phyloP scores from a whole-genome alignment of 805 yeast species.

The Wickerhamiella siamensis region DNA sequence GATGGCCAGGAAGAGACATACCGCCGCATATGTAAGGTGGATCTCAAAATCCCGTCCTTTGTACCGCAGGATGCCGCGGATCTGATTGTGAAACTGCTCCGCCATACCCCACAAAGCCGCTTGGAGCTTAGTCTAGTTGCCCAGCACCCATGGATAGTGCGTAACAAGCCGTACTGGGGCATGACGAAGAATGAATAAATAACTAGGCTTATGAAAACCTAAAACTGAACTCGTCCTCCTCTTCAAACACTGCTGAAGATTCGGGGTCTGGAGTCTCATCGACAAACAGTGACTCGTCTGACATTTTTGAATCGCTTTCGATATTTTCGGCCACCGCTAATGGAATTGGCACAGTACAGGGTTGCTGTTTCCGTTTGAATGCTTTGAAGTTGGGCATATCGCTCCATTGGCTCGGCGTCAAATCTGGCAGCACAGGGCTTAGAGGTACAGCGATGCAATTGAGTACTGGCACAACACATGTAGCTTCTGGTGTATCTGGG shows the following conservation, averaged over 20 bases:
- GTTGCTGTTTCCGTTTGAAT: conserved; percentile 8
- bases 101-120: conserved; percentile 56
- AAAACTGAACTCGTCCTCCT: conserved; percentile 19
- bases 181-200: conserved; percentile 2
- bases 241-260: background rate
- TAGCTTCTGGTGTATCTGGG: background rate
- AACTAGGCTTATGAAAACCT: conserved; percentile 11
- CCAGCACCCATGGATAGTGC: conserved; percentile 72
- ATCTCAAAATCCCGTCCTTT: conserved; percentile 54
- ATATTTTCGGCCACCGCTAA: no score
- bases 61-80: conserved; percentile 66
- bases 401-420: background rate
- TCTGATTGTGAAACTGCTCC: conserved; percentile 47
- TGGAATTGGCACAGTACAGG: no score
- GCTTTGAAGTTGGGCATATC: conserved; percentile 14
- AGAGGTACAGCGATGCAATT: background rate
- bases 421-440: background rate
- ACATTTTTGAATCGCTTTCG: background rate
- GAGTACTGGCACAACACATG: background rate
- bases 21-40: conserved; percentile 64
- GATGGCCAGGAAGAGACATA: conserved; percentile 56
- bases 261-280: background rate
- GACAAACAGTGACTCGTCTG: background rate
- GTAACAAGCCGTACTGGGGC: conserved; percentile 30
- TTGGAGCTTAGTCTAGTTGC: conserved; percentile 45